A percentile compares a stretch with the other conserved stretches of the same genome.
Conservation (phyloP, 208 protist genomes). For the Crithidia bombi region DNA sequence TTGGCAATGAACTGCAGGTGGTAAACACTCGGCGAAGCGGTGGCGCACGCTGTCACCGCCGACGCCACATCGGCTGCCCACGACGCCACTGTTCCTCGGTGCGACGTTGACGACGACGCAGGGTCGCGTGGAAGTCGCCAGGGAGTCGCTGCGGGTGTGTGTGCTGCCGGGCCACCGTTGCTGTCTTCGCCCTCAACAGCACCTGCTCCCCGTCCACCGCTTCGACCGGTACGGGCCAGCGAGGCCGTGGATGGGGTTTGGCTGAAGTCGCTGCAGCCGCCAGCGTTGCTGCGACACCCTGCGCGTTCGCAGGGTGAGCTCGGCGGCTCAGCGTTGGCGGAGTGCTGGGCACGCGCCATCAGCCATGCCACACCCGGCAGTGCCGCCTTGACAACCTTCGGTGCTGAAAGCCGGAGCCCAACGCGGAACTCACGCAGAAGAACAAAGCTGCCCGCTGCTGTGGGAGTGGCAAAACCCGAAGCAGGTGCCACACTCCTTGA, state of each 20-base stretch:
- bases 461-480: neutral
- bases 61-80: constrained; percentile 26
- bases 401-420: constrained; percentile 27
- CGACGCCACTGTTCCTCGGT: constrained; percentile 6
- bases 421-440: constrained; percentile 45
- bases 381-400: constrained; percentile 15
- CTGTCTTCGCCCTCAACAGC: neutral
- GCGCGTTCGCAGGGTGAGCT: neutral
- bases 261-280: neutral
- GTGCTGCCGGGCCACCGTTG: neutral
- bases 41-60: constrained; percentile 3
- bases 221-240: too few relatives aligned
- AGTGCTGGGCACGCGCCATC: constrained; percentile 7
- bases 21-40: constrained; percentile 17
- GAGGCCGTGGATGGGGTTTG: too few relatives aligned
- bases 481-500: neutral
- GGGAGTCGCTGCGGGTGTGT: neutral
- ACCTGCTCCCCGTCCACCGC: neutral
- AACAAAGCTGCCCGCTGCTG: constrained; percentile 17
- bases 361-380: constrained; percentile 24
- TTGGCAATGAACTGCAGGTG: constrained; percentile 47
- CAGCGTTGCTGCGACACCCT: neutral
- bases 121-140: neutral
- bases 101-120: constrained; percentile 3
- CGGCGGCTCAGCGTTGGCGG: neutral